Evolutionary conservation across 2,329 filamentous ascomycete genomes (phyloP).

Genomic region (Cladosporium oxysporum): DNA sequence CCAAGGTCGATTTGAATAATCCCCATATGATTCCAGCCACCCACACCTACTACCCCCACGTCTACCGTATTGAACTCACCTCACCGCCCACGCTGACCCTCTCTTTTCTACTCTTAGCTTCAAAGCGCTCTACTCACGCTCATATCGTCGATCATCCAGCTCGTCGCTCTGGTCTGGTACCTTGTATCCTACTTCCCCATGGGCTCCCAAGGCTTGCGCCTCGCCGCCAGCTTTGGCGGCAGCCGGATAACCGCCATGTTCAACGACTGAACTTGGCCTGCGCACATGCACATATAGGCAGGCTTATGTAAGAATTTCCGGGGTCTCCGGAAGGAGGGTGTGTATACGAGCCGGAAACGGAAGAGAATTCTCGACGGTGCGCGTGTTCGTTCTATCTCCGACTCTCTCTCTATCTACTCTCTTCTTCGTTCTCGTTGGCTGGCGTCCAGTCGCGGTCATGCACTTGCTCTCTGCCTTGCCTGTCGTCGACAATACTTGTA

Average conservation of each 20-base stretch:
- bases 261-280: constrained; percentile 58
- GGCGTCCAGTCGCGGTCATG: neutral
- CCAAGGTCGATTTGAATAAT: constrained; percentile 1
- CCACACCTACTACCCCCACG: constrained; percentile 9
- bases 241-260: constrained; percentile 86
- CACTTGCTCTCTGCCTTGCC: neutral
- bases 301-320: neutral
- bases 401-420: neutral
- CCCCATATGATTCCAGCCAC: neutral
- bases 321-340: neutral
- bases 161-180: constrained; percentile 86
- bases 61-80: constrained; percentile 11
- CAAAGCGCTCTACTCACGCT: constrained; percentile 83
- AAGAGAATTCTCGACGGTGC: neutral
- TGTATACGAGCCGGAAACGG: constrained; percentile 1
- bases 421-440: neutral
- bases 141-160: constrained; percentile 78
- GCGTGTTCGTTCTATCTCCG: neutral
- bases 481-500: neutral
- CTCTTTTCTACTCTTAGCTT: constrained; percentile 56
- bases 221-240: constrained; percentile 83
- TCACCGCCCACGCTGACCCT: constrained; percentile 18
- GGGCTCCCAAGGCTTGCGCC: constrained; percentile 83
- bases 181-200: constrained; percentile 97
- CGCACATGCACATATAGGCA: neutral